phyloP scores from a whole-genome alignment of 257 asterid genomes.

The Solanum bukasovii region DNA sequence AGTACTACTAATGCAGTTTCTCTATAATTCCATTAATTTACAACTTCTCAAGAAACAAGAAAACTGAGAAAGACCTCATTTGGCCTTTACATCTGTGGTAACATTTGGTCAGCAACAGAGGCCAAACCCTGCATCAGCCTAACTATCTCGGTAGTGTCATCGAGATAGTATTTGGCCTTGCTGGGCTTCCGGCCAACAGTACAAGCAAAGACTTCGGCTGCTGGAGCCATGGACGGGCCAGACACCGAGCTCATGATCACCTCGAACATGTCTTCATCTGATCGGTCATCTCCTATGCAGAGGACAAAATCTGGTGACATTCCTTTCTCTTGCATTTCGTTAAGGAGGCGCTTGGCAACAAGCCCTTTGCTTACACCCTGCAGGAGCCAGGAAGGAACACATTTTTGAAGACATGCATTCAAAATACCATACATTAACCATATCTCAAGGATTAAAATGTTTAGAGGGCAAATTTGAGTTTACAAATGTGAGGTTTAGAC shows the following conservation, averaged over 20 bases:
- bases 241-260: conserved; percentile 47
- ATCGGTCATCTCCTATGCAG: conserved; percentile 79
- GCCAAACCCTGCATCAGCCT: conserved; percentile 72
- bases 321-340: conserved; percentile 51
- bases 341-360: conserved; percentile 65
- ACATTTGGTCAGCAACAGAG: conserved; percentile 56
- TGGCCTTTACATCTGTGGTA: not conserved
- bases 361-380: conserved; percentile 92
- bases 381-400: not conserved
- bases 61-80: not conserved
- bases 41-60: not conserved
- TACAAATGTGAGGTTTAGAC: not conserved
- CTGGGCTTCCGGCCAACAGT: conserved; percentile 78
- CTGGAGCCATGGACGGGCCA: conserved; percentile 60
- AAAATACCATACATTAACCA: not conserved
- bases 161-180: conserved; percentile 83
- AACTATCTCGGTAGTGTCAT: conserved; percentile 67
- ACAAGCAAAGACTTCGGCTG: conserved; percentile 79
- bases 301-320: conserved; percentile 56
- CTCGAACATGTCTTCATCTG: conserved; percentile 88
- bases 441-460: not conserved
- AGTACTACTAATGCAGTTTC: not conserved
- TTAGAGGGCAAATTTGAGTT: not conserved
- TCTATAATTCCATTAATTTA: not conserved
- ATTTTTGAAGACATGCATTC: not conserved